Percentiles rank a stretch among this genome's conserved stretches.
phyloP scores from a whole-genome alignment of 176 grass and related monocot species.

The Oryza coarctata region DNA sequence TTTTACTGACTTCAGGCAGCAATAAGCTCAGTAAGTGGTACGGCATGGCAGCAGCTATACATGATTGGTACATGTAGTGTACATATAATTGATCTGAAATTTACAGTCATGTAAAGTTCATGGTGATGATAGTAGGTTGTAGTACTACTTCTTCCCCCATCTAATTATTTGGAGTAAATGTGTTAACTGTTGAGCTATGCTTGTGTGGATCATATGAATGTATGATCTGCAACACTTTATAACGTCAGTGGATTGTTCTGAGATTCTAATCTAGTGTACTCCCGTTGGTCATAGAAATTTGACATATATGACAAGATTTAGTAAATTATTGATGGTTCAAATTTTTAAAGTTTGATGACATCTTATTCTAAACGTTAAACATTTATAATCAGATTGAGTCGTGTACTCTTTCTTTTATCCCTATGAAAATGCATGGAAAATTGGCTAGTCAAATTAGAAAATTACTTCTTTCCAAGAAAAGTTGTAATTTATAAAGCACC shows the following conservation, averaged over 20 bases:
- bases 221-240: background rate
- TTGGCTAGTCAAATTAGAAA: background rate
- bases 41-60: background rate
- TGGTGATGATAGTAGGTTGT: background rate
- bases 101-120: background rate
- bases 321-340: too few relatives aligned
- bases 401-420: background rate
- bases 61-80: too few relatives aligned
- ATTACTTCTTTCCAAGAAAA: background rate
- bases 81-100: background rate
- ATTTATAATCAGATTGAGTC: too few relatives aligned
- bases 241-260: background rate
- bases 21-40: background rate
- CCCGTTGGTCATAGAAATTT: too few relatives aligned
- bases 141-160: background rate
- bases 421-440: background rate
- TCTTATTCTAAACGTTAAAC: too few relatives aligned
- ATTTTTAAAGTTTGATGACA: too few relatives aligned
- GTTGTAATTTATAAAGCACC: background rate
- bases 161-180: background rate
- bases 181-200: background rate
- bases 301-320: too few relatives aligned
- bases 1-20: constrained; percentile 1
- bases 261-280: constrained; percentile 3
- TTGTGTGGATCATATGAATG: background rate